Conservation (phyloP, 306 rosid species). For the Hippophae rhamnoides region DNA sequence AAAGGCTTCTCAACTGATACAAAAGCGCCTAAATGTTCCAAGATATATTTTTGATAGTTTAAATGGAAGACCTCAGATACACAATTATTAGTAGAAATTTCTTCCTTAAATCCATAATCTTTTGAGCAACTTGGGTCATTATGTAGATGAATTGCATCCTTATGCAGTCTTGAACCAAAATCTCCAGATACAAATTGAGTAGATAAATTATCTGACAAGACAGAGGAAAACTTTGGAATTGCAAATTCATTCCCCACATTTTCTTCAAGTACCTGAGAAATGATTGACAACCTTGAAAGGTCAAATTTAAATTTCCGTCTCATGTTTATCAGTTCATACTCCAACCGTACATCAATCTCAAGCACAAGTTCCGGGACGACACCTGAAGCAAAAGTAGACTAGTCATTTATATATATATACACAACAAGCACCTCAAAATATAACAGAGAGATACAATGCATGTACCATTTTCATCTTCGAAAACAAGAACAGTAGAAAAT, state of each 20-base stretch:
- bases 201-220: constrained; percentile 21
- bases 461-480: constrained; percentile 60
- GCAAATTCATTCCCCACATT: constrained; percentile 25
- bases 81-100: constrained; percentile 6
- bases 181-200: constrained; percentile 34
- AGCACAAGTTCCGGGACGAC: constrained; percentile 51
- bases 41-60: constrained; percentile 40
- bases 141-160: constrained; percentile 26
- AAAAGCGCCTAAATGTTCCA: constrained; percentile 47
- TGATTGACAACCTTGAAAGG: constrained; percentile 52
- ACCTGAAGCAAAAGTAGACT: constrained; percentile 39
- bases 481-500: constrained; percentile 41
- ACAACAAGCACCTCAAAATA: constrained; percentile 7
- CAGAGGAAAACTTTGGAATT: constrained; percentile 61
- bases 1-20: constrained; percentile 45
- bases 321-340: constrained; percentile 34
- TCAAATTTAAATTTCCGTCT: constrained; percentile 37
- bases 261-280: constrained; percentile 43
- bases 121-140: constrained; percentile 49
- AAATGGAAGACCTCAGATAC: constrained; percentile 22
- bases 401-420: constrained; percentile 11
- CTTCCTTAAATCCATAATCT: constrained; percentile 24
- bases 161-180: constrained; percentile 25
- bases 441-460: constrained; percentile 5
- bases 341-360: constrained; percentile 47